phyloP scores from a whole-genome alignment of 1,284 basidiomycete species.

The Boletus mariae region DNA sequence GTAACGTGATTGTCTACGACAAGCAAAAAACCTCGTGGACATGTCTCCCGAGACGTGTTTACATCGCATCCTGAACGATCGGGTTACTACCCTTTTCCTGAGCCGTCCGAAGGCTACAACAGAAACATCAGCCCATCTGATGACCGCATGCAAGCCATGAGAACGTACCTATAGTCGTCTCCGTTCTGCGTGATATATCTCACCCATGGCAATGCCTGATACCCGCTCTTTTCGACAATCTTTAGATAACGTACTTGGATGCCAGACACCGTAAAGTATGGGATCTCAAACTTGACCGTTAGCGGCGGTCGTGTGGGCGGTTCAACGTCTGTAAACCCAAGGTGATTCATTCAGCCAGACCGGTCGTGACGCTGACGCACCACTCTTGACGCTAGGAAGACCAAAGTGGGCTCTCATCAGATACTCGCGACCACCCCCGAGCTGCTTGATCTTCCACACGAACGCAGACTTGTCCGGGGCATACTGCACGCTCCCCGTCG shows the following conservation, averaged over 20 bases:
- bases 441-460: slow-evolving; percentile 97
- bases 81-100: slow-evolving; percentile 72
- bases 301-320: slow-evolving; percentile 80
- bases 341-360: neutral
- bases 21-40: neutral
- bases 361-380: slow-evolving; percentile 41
- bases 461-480: slow-evolving; percentile 95
- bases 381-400: slow-evolving; percentile 82
- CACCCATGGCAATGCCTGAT: slow-evolving; percentile 91
- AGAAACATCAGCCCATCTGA: neutral
- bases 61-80: slow-evolving; percentile 43
- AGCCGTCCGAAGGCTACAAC: slow-evolving; percentile 64
- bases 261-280: slow-evolving; percentile 96
- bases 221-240: slow-evolving; percentile 98
- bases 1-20: neutral
- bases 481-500: slow-evolving; percentile 90
- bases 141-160: neutral
- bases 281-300: slow-evolving; percentile 96
- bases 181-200: slow-evolving; percentile 94
- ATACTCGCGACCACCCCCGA: slow-evolving; percentile 90
- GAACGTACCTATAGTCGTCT: slow-evolving; percentile 83
- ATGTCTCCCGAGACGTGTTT: neutral
- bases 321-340: slow-evolving; percentile 14
- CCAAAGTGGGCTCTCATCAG: slow-evolving; percentile 97
- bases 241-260: slow-evolving; percentile 97